Conservation (phyloP, 495 filamentous ascomycete genomes). For the Neurospora sp. region DNA sequence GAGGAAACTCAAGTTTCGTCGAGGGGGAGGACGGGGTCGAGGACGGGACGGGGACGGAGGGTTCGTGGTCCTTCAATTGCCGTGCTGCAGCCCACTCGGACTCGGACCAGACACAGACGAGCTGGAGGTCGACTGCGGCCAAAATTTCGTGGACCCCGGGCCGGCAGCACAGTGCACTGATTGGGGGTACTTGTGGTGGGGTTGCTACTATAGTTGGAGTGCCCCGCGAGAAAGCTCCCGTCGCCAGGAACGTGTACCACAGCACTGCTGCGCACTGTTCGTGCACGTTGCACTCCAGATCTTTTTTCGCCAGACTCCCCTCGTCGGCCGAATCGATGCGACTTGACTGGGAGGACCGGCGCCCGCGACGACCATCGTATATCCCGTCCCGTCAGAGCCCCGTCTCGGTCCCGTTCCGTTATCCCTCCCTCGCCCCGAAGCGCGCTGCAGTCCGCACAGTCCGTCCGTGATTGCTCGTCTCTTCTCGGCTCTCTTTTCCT, state of each 20-base stretch:
- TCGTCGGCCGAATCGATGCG: not conserved
- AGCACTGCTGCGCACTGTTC: not conserved
- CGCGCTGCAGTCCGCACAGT: not conserved
- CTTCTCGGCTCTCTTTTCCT: not conserved
- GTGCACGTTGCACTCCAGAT: constrained; percentile 18
- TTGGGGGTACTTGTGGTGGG: not conserved
- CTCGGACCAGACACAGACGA: not conserved
- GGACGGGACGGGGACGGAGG: constrained; percentile 1
- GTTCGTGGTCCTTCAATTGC: not conserved
- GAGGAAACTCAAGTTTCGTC: not conserved
- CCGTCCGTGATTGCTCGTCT: not conserved
- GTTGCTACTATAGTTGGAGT: not conserved
- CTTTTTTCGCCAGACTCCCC: constrained; percentile 14
- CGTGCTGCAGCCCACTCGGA: not conserved
- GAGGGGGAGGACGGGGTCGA: constrained; percentile 9
- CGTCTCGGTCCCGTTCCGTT: not conserved
- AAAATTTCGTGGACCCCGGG: constrained; percentile 12
- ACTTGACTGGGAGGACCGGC: not conserved
- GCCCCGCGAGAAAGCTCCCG: not conserved
- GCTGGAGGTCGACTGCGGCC: not conserved
- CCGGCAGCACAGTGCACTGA: constrained; percentile 2
- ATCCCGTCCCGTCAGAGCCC: not conserved
- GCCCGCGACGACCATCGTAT: not conserved
- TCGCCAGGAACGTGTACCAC: not conserved
- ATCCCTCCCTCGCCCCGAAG: not conserved